Base-by-base conservation (phyloP, 2,329 filamentous ascomycete species). In the Ophiostoma populinum region DNA sequence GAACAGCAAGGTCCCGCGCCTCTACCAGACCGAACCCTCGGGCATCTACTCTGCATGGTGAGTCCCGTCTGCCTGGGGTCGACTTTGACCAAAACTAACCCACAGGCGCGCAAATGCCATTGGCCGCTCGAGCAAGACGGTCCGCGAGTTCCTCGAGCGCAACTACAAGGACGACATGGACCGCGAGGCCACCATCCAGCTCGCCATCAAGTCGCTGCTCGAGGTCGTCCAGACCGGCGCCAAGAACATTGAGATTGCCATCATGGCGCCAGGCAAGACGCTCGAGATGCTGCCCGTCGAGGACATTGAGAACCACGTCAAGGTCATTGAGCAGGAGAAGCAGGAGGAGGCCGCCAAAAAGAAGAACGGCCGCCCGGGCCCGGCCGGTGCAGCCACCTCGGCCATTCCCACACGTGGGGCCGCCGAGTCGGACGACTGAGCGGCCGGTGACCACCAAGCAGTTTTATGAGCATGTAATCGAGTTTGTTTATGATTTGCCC, bases 111-210 rank as follows among this genome's bases (percentile, higher is more conserved):
- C 90, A 50, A 98, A 98, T 54, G 90, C 90, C 39, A 98, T 98
- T 52, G 90, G 90, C 39, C 80, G 90, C 52, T 95, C 87, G 35
- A 93, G 83, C 71, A 98, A 98, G 71, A 98, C 90, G 8, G 90
- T 98, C 39, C 81, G 90, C 51, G 90, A 98, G 56, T 98, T 98
- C 61, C 73, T 98, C 46, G 90, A 98, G 63, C 78, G 92, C 55
- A 94, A 98, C 63, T 92, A 98, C 70, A 92, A 93, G 67, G 83
- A 92, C 50, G 81, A 82, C 43, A 93, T 98, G 86, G 81, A 94
- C 55, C 75, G 86, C 44, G 85, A 94, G 61, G 78, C 83, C 49
- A 95, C 92, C 27, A 92, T 98, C 56, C 85, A 92, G 54, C 67
- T 98, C 48, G 90, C 90, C 7, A 92, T 98, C 66, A 98, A 98